phyloP scores from a whole-genome alignment of 228 moss, liverwort and hornwort genomes.

The Sphagnum magellanicum region DNA sequence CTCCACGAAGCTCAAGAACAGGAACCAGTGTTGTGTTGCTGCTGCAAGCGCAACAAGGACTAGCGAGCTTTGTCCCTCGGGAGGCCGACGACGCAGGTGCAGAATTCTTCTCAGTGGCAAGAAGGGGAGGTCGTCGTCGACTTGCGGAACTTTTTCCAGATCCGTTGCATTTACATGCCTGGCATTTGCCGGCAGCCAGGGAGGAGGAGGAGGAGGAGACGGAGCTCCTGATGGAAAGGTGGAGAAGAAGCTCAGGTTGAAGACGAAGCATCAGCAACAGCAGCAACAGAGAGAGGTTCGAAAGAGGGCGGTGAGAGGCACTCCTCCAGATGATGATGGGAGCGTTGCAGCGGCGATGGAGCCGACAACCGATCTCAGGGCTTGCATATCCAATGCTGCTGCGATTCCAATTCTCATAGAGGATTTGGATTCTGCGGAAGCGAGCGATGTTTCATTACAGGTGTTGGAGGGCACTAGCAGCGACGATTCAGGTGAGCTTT shows the following conservation, averaged over 20 bases:
- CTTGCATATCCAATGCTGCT: constrained; percentile 39
- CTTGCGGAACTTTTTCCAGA: constrained; percentile 6
- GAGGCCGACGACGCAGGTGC: too few species aligned
- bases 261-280: background rate
- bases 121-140: too few species aligned
- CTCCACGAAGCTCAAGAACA: background rate
- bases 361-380: constrained; percentile 30
- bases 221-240: constrained; percentile 16
- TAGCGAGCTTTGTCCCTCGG: too few species aligned
- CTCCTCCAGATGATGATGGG: background rate
- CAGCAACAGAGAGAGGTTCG: constrained; percentile 1
- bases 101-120: too few species aligned
- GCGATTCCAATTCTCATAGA: constrained; percentile 32
- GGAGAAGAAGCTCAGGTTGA: background rate
- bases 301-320: background rate
- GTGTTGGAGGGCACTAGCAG: constrained; percentile 9
- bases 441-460: constrained; percentile 4
- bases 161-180: constrained; percentile 36
- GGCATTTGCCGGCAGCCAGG: constrained; percentile 28
- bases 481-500: constrained; percentile 17
- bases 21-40: background rate
- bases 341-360: background rate
- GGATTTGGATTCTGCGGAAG: constrained; percentile 13
- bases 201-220: constrained; percentile 9
- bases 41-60: background rate